Evolutionary conservation across 2,329 filamentous ascomycete species (phyloP), one percentile per base, ranked within the genome.

Genomic region (Fusarium annulatum): DNA sequence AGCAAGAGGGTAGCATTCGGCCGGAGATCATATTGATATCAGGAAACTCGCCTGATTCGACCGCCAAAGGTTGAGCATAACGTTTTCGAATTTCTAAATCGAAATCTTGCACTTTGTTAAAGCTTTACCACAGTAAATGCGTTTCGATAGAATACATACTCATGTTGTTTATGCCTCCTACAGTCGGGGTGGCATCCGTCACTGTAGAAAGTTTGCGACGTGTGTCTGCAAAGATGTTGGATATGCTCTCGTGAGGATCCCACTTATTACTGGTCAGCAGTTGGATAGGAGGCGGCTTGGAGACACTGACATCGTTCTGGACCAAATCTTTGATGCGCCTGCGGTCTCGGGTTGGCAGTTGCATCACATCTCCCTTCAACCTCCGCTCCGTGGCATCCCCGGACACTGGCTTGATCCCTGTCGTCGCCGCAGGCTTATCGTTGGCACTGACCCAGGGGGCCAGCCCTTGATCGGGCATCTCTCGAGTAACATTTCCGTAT

Each of bases 151-250:
- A 38, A 30, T 38, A 83, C 91, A 80, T 86, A 94, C 92, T 97
- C 86, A 96, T 92, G 75, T 90, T 94, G 75, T 94, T 95, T 51
- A 96, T 87, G 26, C 92, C 92, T 34, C 90, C 92, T n/a, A 92
- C 92, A 78, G 90, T 91, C 34, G 91, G 87, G 33, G 92, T 91
- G 14, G 90, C 88, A 64, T 94, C 89, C 36, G 91, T 88, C 18
- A 83, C 80, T 57, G 85, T 84, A 8, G 84, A 80, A 16, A 84
- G 78, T 64, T 85, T 82, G 48, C 86, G 85, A 66, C 86, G 85
- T 28, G 85, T 82, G 26, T 90, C 88, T 18, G 82, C 78, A 73
- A 90, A 89, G 49, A 88, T 81, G 67, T 83, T 86, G 18, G 87
- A 82, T 65, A 90, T 82, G 15, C 83, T 85, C 61, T 90, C 88